phyloP scores from a whole-genome alignment of 2,329 filamentous ascomycete species.

The Diplodia intermedia region DNA sequence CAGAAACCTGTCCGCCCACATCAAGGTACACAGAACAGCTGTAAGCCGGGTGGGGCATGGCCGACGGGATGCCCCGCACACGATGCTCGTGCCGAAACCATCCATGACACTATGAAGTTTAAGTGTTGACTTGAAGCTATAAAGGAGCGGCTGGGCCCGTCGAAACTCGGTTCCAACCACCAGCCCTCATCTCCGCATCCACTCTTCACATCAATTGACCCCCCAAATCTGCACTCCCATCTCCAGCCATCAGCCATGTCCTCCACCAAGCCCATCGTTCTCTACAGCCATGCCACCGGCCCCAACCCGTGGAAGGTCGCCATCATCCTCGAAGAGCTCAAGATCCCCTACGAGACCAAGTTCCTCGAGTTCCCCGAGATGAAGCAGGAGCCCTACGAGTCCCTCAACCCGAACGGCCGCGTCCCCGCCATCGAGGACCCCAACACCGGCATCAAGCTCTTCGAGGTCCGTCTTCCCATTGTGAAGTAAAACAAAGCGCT shows the following conservation, averaged over 20 bases:
- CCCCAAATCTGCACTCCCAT: neutral
- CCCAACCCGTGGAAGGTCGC: conserved; percentile 55
- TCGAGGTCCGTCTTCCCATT: conserved; percentile 37
- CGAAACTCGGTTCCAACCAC: neutral
- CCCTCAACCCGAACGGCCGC: conserved; percentile 52
- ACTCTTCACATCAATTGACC: neutral
- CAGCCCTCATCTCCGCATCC: neutral
- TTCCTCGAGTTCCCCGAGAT: conserved; percentile 48
- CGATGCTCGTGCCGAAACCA: neutral
- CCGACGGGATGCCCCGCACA: neutral
- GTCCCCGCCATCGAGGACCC: conserved; percentile 54
- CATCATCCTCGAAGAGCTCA: conserved; percentile 55
- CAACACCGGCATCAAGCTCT: conserved; percentile 52
- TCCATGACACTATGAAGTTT: neutral
- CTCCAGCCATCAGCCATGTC: conserved; percentile 28
- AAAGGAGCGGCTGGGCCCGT: neutral
- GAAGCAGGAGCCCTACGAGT: conserved; percentile 48
- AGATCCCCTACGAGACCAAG: conserved; percentile 50
- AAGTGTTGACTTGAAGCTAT: neutral
- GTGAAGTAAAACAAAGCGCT: too few relatives aligned
- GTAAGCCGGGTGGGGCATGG: neutral
- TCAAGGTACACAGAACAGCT: neutral
- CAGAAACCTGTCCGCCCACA: neutral
- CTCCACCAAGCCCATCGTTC: conserved; percentile 30
- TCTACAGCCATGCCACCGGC: conserved; percentile 30